A percentile compares a stretch with the other conserved stretches of the same genome.
Evolutionary conservation across 139 green algal genomes (phyloP).

Genomic region (Picochlorum sp.): DNA sequence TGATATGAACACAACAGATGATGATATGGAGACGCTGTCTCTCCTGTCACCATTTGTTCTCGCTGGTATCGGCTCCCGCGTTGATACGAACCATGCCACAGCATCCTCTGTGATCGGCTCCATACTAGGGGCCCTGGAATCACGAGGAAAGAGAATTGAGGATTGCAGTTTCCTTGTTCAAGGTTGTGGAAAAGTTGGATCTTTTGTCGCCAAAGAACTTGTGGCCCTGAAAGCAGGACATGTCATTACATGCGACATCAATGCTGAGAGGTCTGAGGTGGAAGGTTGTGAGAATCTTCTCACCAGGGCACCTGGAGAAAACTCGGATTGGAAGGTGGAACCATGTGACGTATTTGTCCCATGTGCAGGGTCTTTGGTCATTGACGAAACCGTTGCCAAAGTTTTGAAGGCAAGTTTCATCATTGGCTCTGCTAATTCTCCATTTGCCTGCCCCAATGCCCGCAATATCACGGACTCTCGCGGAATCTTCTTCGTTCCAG

Average conservation of each 20-base stretch:
- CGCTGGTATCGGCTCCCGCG: neutral
- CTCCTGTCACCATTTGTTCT: neutral
- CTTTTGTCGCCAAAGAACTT: conserved; percentile 1
- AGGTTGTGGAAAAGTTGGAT: conserved; percentile 1
- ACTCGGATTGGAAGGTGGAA: neutral
- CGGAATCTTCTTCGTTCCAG: neutral
- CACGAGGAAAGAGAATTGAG: neutral
- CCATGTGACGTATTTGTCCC: neutral
- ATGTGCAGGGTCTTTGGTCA: neutral
- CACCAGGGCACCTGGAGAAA: neutral
- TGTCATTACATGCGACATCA: neutral
- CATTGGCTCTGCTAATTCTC: neutral
- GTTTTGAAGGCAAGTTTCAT: neutral
- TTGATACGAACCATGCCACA: conserved; percentile 1
- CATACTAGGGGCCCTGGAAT: neutral
- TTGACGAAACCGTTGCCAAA: neutral
- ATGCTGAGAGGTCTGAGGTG: neutral
- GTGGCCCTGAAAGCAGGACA: neutral
- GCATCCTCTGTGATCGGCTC: conserved; percentile 1
- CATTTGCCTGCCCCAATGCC: neutral
- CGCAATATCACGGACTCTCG: neutral
- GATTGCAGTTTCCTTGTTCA: neutral
- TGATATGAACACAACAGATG: conserved; percentile 7
- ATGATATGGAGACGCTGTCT: conserved; percentile 1
- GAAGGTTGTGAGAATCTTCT: conserved; percentile 1